Evolutionary conservation across 176 grass and related monocot species (phyloP).

Genomic region (Areca catechu): DNA sequence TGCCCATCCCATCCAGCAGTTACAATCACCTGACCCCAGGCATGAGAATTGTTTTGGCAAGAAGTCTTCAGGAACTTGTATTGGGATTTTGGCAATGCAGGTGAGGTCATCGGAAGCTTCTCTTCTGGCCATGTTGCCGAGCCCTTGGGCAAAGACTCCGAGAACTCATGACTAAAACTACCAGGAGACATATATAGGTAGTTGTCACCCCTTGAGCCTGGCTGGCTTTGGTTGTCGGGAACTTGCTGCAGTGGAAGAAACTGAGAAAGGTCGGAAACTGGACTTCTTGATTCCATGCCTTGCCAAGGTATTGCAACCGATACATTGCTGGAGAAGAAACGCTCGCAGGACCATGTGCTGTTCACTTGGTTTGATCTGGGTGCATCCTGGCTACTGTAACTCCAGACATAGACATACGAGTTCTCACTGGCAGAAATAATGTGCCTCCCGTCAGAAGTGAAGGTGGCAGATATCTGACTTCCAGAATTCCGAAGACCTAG

Average conservation of each 20-base stretch:
- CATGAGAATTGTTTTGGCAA: conserved; percentile 63
- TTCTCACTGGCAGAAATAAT: conserved; percentile 70
- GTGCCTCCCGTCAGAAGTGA: conserved; percentile 73
- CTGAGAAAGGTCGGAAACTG: conserved; percentile 29
- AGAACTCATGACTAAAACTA: conserved; percentile 44
- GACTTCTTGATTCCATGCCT: conserved; percentile 26
- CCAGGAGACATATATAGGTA: conserved; percentile 25
- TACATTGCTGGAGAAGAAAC: conserved; percentile 42
- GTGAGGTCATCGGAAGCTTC: conserved; percentile 39
- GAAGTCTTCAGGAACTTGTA: conserved; percentile 85
- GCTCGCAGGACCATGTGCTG: conserved; percentile 52
- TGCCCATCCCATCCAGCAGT: conserved; percentile 72
- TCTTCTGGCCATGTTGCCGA: conserved; percentile 88
- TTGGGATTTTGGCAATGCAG: conserved; percentile 51
- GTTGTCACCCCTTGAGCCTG: conserved; percentile 18
- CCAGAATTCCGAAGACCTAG: conserved; percentile 44
- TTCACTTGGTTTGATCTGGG: conserved; percentile 25
- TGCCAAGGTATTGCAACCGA: conserved; percentile 85
- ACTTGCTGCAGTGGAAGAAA: conserved; percentile 32
- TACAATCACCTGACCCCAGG: conserved; percentile 92
- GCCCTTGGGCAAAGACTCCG: conserved; percentile 38
- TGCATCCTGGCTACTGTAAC: conserved; percentile 43
- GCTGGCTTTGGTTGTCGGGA: conserved; percentile 4
- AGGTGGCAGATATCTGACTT: conserved; percentile 64
- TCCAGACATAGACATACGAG: conserved; percentile 69